These are phyloP conservation scores for Lactarius sanguifluus DNA, from an alignment of 768 basidiomycete genomes.

Conservation along the genomic window DNA sequence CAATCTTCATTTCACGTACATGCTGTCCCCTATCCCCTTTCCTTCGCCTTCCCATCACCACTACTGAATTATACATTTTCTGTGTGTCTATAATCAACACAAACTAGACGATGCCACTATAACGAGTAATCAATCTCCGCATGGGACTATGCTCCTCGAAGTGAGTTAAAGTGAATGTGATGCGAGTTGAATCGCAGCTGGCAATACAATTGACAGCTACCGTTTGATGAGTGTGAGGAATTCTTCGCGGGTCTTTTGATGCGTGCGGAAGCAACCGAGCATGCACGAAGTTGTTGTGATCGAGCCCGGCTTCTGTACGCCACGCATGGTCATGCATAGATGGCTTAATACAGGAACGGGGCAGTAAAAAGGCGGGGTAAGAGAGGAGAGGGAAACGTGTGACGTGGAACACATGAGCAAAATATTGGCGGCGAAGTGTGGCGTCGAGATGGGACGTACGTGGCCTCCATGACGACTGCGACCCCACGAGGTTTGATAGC, in stretches of 20 bases:
- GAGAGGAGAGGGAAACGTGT: constrained; percentile 13
- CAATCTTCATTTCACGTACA: constrained; percentile 4
- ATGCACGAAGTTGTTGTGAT: constrained; percentile 96
- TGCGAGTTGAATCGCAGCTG: constrained; percentile 51
- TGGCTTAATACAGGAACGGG: constrained; percentile 53
- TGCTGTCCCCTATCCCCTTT: background rate
- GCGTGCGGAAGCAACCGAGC: constrained; percentile 97
- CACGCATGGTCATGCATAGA: constrained; percentile 99
- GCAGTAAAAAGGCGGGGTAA: constrained; percentile 6
- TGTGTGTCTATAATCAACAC: constrained; percentile 7
- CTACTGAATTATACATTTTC: constrained; percentile 25
- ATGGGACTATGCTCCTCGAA: constrained; percentile 4
- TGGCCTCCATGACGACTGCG: constrained; percentile 99
- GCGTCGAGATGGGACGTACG: constrained; percentile 54
- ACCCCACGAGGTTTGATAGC: constrained; percentile 97
- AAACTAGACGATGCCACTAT: constrained; percentile 8
- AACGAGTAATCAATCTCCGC: constrained; percentile 20
- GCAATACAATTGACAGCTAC: constrained; percentile 19
- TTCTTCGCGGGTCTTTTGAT: constrained; percentile 98
- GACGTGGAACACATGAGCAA: constrained; percentile 15
- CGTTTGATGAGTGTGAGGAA: constrained; percentile 83
- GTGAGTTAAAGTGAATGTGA: constrained; percentile 32
- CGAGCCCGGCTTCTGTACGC: constrained; percentile 97
- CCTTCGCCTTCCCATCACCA: background rate
- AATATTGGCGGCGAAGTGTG: constrained; percentile 3